A percentile compares a stretch with the other conserved stretches of the same genome.
phyloP scores from a whole-genome alignment of 805 yeast genomes.

The Priceomyces medius region DNA sequence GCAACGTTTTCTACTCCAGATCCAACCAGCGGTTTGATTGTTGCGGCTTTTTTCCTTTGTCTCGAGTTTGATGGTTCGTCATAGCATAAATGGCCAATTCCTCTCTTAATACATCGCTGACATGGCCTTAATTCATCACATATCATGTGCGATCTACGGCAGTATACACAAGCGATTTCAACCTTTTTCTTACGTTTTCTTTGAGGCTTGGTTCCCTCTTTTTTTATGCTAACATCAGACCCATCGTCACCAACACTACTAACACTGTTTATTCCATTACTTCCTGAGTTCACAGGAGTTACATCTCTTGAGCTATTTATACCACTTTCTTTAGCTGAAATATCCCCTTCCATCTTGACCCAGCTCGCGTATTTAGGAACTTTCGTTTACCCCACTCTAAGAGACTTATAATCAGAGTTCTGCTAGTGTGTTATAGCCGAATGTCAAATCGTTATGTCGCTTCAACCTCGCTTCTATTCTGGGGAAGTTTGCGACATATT shows the following conservation, averaged over 20 bases:
- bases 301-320: background rate
- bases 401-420: no score
- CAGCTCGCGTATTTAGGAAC: no score
- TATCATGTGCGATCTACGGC: conserved; percentile 91
- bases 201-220: conserved; percentile 8
- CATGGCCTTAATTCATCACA: conserved; percentile 82
- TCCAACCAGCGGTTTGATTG: conserved; percentile 13
- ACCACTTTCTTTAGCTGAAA: background rate
- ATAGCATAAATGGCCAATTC: conserved; percentile 83
- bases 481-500: no score
- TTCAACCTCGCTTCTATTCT: no score
- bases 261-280: background rate
- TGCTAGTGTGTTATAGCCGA: no score
- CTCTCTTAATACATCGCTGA: conserved; percentile 78
- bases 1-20: conserved; percentile 4
- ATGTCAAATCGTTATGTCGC: no score
- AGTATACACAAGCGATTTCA: conserved; percentile 79
- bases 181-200: conserved; percentile 49
- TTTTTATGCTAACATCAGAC: conserved; percentile 2
- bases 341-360: conserved; percentile 1
- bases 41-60: conserved; percentile 39
- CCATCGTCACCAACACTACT: conserved; percentile 2
- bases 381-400: no score
- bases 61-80: conserved; percentile 58
- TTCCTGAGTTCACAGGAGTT: background rate